These are phyloP conservation scores for Xylariaceae sp. DNA, from an alignment of 2,329 filamentous ascomycete genomes.

Conservation along the genomic window DNA sequence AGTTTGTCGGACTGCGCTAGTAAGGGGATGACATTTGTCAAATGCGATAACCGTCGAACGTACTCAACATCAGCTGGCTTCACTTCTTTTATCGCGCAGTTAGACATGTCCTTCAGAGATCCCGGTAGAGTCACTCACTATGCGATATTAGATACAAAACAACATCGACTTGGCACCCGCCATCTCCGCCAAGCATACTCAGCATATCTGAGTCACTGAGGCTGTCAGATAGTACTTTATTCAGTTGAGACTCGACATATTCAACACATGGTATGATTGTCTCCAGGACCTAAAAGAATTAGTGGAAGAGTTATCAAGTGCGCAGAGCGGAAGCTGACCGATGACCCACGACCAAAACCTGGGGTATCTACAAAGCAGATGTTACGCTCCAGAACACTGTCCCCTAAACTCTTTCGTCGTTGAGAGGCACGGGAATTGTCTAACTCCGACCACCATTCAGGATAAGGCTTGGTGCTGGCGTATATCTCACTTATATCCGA, in stretches of 20 bases:
- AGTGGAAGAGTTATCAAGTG: not conserved
- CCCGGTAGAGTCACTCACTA: slow-evolving; percentile 48
- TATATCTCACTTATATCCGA: slow-evolving; percentile 60
- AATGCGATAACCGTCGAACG: slow-evolving; percentile 62
- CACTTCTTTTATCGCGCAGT: slow-evolving; percentile 28
- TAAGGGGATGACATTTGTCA: slow-evolving; percentile 83
- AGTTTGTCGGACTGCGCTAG: slow-evolving; percentile 73
- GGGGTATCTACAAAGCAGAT: slow-evolving; percentile 89
- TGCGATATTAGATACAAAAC: slow-evolving; percentile 77
- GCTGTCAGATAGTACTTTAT: slow-evolving; percentile 58
- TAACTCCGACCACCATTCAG: slow-evolving; percentile 82
- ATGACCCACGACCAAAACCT: slow-evolving; percentile 52
- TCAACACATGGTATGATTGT: slow-evolving; percentile 57
- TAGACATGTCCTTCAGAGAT: not conserved
- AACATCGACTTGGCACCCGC: slow-evolving; percentile 78
- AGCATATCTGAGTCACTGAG: slow-evolving; percentile 71
- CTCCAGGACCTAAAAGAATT: slow-evolving; percentile 37
- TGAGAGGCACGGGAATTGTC: slow-evolving; percentile 58
- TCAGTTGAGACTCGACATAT: slow-evolving; percentile 69
- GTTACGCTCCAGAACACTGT: slow-evolving; percentile 82
- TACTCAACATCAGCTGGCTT: slow-evolving; percentile 65
- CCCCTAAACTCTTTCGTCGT: slow-evolving; percentile 67
- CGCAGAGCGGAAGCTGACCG: slow-evolving; percentile 36
- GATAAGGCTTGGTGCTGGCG: slow-evolving; percentile 79
- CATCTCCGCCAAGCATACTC: slow-evolving; percentile 72